These are phyloP conservation scores for Westerdykella sp. DNA, from an alignment of 2,329 filamentous ascomycete species.

Conservation along the genomic window DNA sequence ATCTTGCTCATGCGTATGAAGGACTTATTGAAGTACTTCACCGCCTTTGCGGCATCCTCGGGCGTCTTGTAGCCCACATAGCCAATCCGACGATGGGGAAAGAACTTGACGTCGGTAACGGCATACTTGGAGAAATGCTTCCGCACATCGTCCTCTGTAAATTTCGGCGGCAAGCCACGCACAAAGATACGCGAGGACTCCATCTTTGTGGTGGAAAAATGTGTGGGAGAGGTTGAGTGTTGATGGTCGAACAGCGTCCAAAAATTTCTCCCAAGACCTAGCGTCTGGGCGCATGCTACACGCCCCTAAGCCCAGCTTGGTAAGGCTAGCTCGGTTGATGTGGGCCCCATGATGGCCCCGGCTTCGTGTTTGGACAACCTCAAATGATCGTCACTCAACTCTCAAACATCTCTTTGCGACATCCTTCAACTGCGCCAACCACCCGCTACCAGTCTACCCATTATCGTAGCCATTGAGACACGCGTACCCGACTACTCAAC, in stretches of 20 bases:
- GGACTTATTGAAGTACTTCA: conserved; percentile 91
- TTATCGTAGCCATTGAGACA: no score
- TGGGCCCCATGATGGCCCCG: no score
- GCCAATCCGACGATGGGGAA: conserved; percentile 82
- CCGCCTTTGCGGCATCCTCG: conserved; percentile 72
- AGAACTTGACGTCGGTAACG: conserved; percentile 88
- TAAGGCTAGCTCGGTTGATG: no score
- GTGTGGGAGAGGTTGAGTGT: no score
- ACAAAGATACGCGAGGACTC: conserved; percentile 70
- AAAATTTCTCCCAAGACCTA: conserved; percentile 1
- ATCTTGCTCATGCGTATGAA: conserved; percentile 97
- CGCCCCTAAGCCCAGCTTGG: no score
- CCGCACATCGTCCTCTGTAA: conserved; percentile 77
- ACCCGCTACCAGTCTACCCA: no score
- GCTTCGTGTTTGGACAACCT: no score
- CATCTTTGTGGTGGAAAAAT: conserved; percentile 40
- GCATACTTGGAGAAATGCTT: conserved; percentile 79
- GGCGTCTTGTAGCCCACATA: conserved; percentile 89
- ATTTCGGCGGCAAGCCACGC: conserved; percentile 71
- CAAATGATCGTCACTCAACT: no score
- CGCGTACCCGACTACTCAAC: no score
- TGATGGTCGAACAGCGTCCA: background rate
- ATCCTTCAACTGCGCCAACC: no score
- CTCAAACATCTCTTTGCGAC: no score
- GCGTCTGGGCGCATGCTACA: background rate